Conservation (phyloP, 768 basidiomycete genomes). For the Erythrobasidium yunnanense region DNA sequence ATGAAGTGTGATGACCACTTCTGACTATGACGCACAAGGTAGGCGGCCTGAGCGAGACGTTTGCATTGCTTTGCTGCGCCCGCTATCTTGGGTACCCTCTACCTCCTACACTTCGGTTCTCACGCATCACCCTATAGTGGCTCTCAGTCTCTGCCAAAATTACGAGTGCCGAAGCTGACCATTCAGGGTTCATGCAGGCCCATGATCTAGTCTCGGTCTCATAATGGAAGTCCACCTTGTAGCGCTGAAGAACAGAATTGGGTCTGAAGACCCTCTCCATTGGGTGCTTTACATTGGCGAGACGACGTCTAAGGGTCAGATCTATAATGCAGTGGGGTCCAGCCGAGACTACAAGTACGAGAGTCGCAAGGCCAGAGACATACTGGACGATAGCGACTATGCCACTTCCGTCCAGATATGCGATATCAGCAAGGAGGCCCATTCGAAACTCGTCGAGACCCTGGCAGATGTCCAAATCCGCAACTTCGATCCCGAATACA, state of each 20-base stretch:
- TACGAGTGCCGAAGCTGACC: too few species aligned
- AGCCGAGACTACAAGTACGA: neutral
- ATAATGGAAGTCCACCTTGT: neutral
- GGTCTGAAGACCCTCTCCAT: neutral
- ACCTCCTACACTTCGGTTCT: too few species aligned
- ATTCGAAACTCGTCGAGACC: neutral
- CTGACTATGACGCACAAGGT: too few species aligned
- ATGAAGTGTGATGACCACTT: too few species aligned
- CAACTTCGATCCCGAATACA: neutral
- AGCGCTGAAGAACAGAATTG: neutral
- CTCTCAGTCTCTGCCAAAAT: too few species aligned
- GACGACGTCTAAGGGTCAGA: neutral
- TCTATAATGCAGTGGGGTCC: neutral
- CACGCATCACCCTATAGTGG: too few species aligned
- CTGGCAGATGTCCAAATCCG: neutral
- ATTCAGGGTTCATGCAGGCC: too few species aligned
- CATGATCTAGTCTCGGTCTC: too few species aligned
- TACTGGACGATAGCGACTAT: neutral
- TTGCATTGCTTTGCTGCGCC: too few species aligned
- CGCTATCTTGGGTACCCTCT: too few species aligned
- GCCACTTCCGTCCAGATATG: neutral
- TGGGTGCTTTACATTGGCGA: neutral
- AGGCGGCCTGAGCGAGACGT: too few species aligned
- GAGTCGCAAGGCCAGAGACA: neutral
- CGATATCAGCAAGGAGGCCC: neutral